phyloP scores from a whole-genome alignment of 345 rosid species.

The Lepidium sativum region DNA sequence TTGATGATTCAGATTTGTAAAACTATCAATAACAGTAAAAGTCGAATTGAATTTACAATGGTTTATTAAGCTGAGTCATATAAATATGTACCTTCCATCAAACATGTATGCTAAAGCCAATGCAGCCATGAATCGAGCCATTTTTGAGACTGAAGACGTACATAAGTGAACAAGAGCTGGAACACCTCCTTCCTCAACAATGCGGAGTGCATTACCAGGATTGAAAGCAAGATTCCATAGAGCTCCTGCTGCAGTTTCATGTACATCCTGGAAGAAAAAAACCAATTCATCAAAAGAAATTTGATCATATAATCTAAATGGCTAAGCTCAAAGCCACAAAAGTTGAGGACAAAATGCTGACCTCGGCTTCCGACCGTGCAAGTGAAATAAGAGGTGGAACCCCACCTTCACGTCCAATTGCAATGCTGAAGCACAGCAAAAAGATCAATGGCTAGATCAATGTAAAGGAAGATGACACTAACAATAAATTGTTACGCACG shows the following conservation, averaged over 20 bases:
- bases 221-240: conserved; percentile 85
- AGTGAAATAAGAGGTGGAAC: conserved; percentile 64
- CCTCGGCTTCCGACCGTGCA: conserved; percentile 68
- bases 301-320: background rate
- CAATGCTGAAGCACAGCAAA: conserved; percentile 36
- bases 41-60: background rate
- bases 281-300: background rate
- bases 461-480: background rate
- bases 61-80: background rate
- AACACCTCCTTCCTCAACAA: conserved; percentile 84
- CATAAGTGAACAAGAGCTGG: conserved; percentile 68
- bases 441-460: background rate
- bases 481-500: background rate
- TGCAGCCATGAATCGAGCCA: conserved; percentile 89
- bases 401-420: conserved; percentile 79
- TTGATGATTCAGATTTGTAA: background rate
- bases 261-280: conserved; percentile 56
- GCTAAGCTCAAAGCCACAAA: background rate
- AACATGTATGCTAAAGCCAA: conserved; percentile 78
- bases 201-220: conserved; percentile 62
- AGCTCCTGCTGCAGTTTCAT: conserved; percentile 89
- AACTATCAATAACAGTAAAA: background rate
- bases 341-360: conserved; percentile 15
- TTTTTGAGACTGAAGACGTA: conserved; percentile 59
- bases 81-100: conserved; percentile 48